Evolutionary conservation across 257 asterid genomes (phyloP).

Genomic region (Knoxia roxburghii): DNA sequence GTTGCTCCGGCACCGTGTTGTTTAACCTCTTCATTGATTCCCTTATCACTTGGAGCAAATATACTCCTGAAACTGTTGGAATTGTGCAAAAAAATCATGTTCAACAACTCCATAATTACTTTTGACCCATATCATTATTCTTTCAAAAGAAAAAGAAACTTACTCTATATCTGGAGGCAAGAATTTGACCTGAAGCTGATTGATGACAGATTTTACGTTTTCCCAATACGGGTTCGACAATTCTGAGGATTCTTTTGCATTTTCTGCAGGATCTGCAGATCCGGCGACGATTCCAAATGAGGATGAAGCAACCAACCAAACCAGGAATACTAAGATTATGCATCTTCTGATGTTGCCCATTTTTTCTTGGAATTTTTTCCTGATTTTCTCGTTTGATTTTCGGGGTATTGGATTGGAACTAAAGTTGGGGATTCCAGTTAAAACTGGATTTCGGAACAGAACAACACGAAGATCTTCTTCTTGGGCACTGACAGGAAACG

Average conservation of each 20-base stretch:
- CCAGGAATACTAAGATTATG: not conserved
- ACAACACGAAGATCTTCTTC: not conserved
- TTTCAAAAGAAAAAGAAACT: not conserved
- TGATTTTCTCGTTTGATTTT: not conserved
- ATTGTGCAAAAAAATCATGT: not conserved
- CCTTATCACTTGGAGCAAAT: constrained; percentile 4
- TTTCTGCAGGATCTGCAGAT: not conserved
- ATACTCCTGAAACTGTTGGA: constrained; percentile 7
- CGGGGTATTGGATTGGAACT: not conserved
- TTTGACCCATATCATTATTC: no score
- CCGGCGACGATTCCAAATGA: not conserved
- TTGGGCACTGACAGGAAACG: not conserved
- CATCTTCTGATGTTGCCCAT: not conserved
- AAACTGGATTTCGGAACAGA: not conserved
- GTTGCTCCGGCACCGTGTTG: not conserved
- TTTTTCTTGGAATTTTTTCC: not conserved
- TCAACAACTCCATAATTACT: no score
- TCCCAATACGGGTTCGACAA: constrained; percentile 3
- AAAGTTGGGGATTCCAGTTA: not conserved
- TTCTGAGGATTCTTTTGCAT: constrained; percentile 5
- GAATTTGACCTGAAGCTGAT: constrained; percentile 2
- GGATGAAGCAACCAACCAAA: not conserved
- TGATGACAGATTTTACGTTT: not conserved
- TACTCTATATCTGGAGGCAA: constrained; percentile 12
- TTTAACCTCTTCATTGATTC: not conserved